phyloP scores from a whole-genome alignment of 2,329 filamentous ascomycete species.

The Dryadomyces quercus-mongolicae region DNA sequence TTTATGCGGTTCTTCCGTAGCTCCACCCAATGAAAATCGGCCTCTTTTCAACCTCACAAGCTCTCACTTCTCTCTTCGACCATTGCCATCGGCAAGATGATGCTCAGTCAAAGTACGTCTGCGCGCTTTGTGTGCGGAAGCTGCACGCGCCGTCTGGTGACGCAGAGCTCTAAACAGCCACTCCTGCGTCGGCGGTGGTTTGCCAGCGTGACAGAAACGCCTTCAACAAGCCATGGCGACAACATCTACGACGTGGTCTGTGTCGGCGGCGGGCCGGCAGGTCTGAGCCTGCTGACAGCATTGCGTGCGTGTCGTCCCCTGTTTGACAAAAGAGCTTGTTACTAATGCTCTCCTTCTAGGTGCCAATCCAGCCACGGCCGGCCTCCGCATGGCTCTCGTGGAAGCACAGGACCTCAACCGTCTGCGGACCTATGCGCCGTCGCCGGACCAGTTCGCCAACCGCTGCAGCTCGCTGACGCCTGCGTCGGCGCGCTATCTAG shows the following conservation, averaged over 20 bases:
- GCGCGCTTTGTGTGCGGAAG: conserved; percentile 27
- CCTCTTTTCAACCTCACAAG: background rate
- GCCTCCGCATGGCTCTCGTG: conserved; percentile 75
- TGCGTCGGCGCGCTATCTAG: conserved; percentile 69
- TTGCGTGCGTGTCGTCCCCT: conserved; percentile 43
- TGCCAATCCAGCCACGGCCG: conserved; percentile 60
- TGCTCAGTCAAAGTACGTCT: conserved; percentile 4
- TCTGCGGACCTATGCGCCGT: conserved; percentile 52
- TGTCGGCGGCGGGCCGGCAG: conserved; percentile 80
- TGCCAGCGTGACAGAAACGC: conserved; percentile 20
- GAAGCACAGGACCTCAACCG: conserved; percentile 78
- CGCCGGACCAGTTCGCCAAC: conserved; percentile 68
- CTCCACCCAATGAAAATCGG: conserved; percentile 1
- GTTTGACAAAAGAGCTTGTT: background rate
- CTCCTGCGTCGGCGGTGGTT: conserved; percentile 26
- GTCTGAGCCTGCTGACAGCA: conserved; percentile 68
- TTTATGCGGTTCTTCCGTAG: background rate
- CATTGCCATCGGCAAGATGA: background rate
- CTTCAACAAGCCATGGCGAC: conserved; percentile 22
- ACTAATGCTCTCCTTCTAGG: conserved; percentile 31
- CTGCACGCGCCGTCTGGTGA: conserved; percentile 29
- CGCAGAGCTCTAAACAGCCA: conserved; percentile 3
- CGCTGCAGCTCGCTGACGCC: conserved; percentile 92
- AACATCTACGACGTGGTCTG: conserved; percentile 91
- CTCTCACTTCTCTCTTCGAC: background rate